These are phyloP conservation scores for Entomortierella beljakovae DNA, from an alignment of 192 early-diverging fungal genomes.

Conservation along the genomic window DNA sequence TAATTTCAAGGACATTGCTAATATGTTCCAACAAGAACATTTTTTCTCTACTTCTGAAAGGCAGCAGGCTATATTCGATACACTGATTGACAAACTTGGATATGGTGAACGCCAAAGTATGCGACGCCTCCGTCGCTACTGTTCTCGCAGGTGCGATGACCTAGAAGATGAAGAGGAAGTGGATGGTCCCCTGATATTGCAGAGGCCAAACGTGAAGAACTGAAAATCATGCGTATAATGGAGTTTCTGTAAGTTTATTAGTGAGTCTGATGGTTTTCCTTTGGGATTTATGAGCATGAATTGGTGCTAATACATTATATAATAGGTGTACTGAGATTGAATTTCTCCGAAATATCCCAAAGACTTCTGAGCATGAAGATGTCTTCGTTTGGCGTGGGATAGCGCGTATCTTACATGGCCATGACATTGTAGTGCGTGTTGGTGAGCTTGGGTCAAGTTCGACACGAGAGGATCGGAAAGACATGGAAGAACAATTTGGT, in stretches of 20 bases:
- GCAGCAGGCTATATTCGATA: constrained; percentile 2
- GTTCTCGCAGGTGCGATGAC: neutral
- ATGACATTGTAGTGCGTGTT: constrained; percentile 17
- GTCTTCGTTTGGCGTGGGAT: constrained; percentile 15
- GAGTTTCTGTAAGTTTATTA: constrained; percentile 1
- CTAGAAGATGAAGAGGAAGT: constrained; percentile 4
- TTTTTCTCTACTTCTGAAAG: constrained; percentile 1
- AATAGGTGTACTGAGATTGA: constrained; percentile 9
- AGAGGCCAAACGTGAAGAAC: constrained; percentile 2
- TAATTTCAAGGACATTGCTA: neutral
- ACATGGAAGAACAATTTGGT: constrained; percentile 11
- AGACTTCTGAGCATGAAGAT: constrained; percentile 20
- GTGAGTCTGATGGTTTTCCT: constrained; percentile 1
- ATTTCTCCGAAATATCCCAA: constrained; percentile 3
- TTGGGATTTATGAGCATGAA: neutral
- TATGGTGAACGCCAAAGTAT: neutral
- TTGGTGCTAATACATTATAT: neutral
- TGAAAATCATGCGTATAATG: constrained; percentile 11
- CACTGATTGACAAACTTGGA: neutral
- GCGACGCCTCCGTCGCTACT: constrained; percentile 6
- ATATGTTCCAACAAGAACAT: neutral
- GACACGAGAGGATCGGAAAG: constrained; percentile 8
- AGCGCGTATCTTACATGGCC: constrained; percentile 7
- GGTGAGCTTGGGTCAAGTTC: constrained; percentile 11
- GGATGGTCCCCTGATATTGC: neutral